These are phyloP conservation scores for Fallopia convolvulus DNA, from an alignment of 148 eudicot species.

Conservation along the genomic window DNA sequence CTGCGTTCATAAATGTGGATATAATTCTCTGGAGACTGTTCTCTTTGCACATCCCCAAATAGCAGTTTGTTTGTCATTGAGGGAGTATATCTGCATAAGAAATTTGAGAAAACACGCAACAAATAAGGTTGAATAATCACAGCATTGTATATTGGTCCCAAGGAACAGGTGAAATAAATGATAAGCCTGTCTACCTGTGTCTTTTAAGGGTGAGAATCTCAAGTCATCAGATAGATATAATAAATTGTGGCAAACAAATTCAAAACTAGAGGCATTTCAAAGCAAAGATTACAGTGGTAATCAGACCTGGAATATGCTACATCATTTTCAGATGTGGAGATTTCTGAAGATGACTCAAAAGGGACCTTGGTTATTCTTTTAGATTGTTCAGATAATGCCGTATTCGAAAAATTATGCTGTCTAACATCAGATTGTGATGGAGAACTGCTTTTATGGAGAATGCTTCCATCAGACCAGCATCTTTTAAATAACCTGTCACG, in stretches of 20 bases:
- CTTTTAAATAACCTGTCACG: conserved; percentile 50
- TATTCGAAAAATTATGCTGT: conserved; percentile 28
- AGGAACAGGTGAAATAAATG: background rate
- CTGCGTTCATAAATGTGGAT: conserved; percentile 24
- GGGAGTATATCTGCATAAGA: conserved; percentile 35
- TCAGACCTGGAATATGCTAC: conserved; percentile 55
- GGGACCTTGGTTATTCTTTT: conserved; percentile 29
- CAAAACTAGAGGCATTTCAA: background rate
- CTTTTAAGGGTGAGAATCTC: background rate
- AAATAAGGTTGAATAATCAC: background rate
- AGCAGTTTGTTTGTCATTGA: conserved; percentile 42
- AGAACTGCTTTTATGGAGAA: conserved; percentile 48
- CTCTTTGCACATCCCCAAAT: conserved; percentile 57
- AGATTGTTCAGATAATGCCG: conserved; percentile 33
- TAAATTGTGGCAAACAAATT: background rate
- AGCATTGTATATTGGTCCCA: background rate
- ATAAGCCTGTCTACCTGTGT: background rate
- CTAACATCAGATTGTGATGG: conserved; percentile 30
- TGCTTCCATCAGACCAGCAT: conserved; percentile 80
- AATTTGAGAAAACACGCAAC: background rate
- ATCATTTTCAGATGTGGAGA: conserved; percentile 49
- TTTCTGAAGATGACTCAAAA: conserved; percentile 55
- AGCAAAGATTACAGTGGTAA: background rate
- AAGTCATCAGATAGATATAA: background rate
- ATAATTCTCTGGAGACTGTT: conserved; percentile 35